Base-by-base conservation (phyloP, 257 asterid genomes). In the Asclepias syriaca region DNA sequence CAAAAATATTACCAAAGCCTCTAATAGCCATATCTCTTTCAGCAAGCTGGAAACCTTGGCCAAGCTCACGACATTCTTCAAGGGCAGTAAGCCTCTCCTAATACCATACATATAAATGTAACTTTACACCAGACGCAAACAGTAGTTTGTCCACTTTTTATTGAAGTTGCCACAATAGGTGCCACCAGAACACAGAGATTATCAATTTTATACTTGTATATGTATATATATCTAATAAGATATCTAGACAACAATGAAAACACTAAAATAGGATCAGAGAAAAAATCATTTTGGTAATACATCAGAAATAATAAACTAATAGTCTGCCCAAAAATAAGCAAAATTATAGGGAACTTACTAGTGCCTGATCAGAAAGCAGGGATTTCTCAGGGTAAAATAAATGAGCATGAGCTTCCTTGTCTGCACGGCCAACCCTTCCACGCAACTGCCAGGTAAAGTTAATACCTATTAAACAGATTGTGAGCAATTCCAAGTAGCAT, bases 21-120 rank as follows among this genome's bases (percentile, higher is more conserved):
- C 98, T 84, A 70, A 93, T 91, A 75, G 93, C 97, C 98, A 93
- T 93, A 87, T 93, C 98, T 79, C 91, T 91, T 87, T 93, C 98
- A 21, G 98, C 97, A 86, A 93, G 93, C 77, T 89, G 94, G 85
- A 93, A 91, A 73, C 98, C 98, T 84, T 93, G 97, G 71, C 98
- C 98, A 60, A 93, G 98, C 45, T 91, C 89, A 79, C 90, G 83
- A 76, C 96, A 93, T 75, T 91, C 98, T 88, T 93, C 98, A 65
- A 93, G 92, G 74, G 97, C 98, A 63, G 90, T 83, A 78, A 91
- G 97, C 81, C 98, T 89, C 82, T 93, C 97, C 98, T 91, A 77
- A 71, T 61, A 65, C 71, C 77, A 18, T 7, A 39, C 15, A 64
- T 18, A 19, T 0, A 34, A 64, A 63, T 2, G 10, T 61, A 16